Percentiles rank a stretch among this genome's conserved stretches.
Conservation (phyloP, 2,329 filamentous ascomycete genomes). For the Scytalidium lignicola region DNA sequence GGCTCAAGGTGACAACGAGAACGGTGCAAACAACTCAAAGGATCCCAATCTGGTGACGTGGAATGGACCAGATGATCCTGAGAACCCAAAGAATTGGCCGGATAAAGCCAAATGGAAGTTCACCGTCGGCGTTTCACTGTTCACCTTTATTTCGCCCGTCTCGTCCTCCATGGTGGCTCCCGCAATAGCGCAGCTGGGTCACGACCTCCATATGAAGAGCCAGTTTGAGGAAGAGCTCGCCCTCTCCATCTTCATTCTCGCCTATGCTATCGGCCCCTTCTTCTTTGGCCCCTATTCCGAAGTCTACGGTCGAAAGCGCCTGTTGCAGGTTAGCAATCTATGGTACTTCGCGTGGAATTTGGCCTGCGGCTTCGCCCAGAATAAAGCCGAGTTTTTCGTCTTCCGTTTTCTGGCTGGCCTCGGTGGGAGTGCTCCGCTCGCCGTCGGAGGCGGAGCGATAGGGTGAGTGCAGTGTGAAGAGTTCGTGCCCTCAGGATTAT, state of each 20-base stretch:
- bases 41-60: not conserved
- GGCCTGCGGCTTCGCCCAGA: slow-evolving; percentile 36
- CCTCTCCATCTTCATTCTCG: slow-evolving; percentile 37
- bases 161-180: slow-evolving; percentile 51
- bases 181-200: slow-evolving; percentile 32
- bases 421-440: slow-evolving; percentile 38
- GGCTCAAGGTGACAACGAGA: too few relatives aligned
- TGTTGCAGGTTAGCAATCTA: slow-evolving; percentile 40
- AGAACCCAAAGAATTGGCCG: not conserved
- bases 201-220: not conserved
- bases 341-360: slow-evolving; percentile 48
- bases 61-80: not conserved
- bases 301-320: slow-evolving; percentile 36
- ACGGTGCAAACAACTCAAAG: too few relatives aligned
- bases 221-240: slow-evolving; percentile 10
- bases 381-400: slow-evolving; percentile 35
- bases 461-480: slow-evolving; percentile 2
- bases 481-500: not conserved
- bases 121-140: slow-evolving; percentile 33
- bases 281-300: slow-evolving; percentile 57
- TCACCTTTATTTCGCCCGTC: slow-evolving; percentile 46
- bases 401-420: slow-evolving; percentile 40
- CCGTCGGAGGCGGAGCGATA: slow-evolving; percentile 37
- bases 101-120: not conserved
- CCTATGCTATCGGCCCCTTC: slow-evolving; percentile 38